Base-by-base conservation (phyloP, 2,329 filamentous ascomycete species). In the Gremmenia infestans region DNA sequence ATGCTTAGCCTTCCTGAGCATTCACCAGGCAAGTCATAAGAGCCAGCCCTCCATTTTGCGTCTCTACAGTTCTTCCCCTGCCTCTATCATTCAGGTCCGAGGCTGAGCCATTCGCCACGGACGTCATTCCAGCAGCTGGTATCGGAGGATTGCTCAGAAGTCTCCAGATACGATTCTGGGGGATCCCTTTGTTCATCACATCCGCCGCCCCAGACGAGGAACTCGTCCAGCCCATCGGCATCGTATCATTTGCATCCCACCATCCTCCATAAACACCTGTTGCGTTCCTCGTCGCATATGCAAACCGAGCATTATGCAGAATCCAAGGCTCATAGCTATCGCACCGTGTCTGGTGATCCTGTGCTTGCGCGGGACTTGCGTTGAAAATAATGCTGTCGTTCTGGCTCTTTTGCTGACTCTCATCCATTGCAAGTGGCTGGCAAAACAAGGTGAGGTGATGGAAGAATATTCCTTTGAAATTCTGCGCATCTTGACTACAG, bases 391-490 rank as follows among this genome's bases (percentile, higher is more conserved):
- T 50, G 40, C 65, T 59, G 45, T 57, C 63, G 8, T 60, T 50
- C 2, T 32, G 28, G 3, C 9, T 32, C 4, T 32, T 32, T 12
- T 32, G 28, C 28, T 32, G 28, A 11, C 9, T 32, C 28, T 32
- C 28, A 1, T 12, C 28, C 28, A 32, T 32, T 32, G 76, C 77
- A 4, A 96, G 72, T 0, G 83, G 80, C 4, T 80, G 78, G 71
- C 93, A 97, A 69, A 97, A 96, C 1, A 83, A 74, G 0, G 85
- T 81, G 2, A 97, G 76, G 68, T 97, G 93, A 68, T 96, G 89
- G 73, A 96, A 96, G 76, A 92, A 96, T 55, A 97, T 93, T 28
- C 90, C 89, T 71, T 97, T 97, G 81, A 97, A 97, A 0, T 89
- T 91, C 66, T 97, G 92, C 0, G 80, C 81, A 65, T 97, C 82